Base-by-base conservation (phyloP, 805 yeast species). In the Candida oleophila region DNA sequence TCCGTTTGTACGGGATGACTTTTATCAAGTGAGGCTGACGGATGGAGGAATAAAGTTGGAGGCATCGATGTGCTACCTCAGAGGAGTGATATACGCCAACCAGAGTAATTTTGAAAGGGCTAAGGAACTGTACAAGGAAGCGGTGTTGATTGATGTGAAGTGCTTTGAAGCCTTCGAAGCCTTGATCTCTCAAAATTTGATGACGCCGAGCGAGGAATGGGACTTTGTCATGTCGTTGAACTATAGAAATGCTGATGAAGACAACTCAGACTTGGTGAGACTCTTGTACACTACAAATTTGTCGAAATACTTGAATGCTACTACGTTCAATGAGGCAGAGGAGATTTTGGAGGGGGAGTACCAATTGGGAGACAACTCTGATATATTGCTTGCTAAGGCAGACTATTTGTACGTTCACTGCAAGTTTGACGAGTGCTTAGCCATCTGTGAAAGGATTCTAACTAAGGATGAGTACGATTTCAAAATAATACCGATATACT, bases 81-180 rank as follows among this genome's bases (percentile, higher is more conserved):
- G 97, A 49, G 99, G 98, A 1, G 74, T 85, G 48, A 83, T 92
- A 2, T 90, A 83, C 62, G 79, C 92, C 9, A 83, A 85, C 51
- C 91, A 86, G 58, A 89, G 88, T 61, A 88, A 88, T 64, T 85
- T 88, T 57, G 94, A 86, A 18, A 75, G 78, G 50, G 98, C 98
- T 0, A 89, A 87, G 56, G 90, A 87, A 45, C 85, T 94, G 44
- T 90, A 82, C 56, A 82, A 83, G 58, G 96, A 89, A 58, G 97
- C 98, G 1, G 82, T 91, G 0, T 55, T 80, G 53, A 89, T 88
- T 1, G 98, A 92, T 64, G 90, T 87, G 5, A 89, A 90, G 62
- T 94, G 97, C 65, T 92, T 74, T 62, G 99, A 92, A 55, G 97
- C 98, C 0, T 89, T 89, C 61, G 81, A 87, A 55, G 90, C 87